Percentiles rank a stretch among this genome's conserved stretches.
Evolutionary conservation across 345 rosid genomes (phyloP).

Genomic region (Noccaea caerulescens): DNA sequence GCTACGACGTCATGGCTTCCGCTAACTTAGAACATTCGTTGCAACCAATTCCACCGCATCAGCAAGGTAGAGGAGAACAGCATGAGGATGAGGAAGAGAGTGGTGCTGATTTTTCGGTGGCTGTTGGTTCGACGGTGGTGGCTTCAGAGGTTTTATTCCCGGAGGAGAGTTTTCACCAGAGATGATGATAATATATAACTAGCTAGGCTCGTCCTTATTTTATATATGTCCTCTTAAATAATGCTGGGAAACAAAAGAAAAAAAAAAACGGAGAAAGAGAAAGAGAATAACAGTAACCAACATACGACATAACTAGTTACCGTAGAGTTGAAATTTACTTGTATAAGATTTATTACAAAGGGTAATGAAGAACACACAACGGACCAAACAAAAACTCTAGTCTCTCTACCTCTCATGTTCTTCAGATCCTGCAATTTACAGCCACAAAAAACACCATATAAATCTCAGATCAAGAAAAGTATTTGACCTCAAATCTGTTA

Average conservation of each 20-base stretch:
- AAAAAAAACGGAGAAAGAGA: too few species aligned
- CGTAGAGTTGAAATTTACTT: not conserved
- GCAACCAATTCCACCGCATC: constrained; percentile 48
- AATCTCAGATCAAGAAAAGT: constrained; percentile 19
- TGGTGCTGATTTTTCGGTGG: constrained; percentile 50
- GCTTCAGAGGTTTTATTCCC: constrained; percentile 42
- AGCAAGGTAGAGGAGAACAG: constrained; percentile 48
- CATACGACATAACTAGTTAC: not conserved
- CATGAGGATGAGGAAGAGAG: constrained; percentile 76
- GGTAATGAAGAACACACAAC: constrained; percentile 20
- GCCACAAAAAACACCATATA: constrained; percentile 7
- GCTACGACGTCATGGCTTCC: constrained; percentile 55
- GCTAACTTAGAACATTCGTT: constrained; percentile 54
- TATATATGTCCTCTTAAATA: not conserved
- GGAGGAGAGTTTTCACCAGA: constrained; percentile 51
- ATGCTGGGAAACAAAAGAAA: constrained; percentile 4
- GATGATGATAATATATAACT: constrained; percentile 42
- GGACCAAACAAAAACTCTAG: constrained; percentile 32
- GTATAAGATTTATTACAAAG: constrained; percentile 17
- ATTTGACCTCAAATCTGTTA: not conserved
- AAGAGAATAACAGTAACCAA: too few species aligned
- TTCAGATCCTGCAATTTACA: constrained; percentile 42
- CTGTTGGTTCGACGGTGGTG: constrained; percentile 29
- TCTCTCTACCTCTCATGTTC: constrained; percentile 44
- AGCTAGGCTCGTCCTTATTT: not conserved